phyloP scores from a whole-genome alignment of 257 asterid species.

The Eustoma russellianum region DNA sequence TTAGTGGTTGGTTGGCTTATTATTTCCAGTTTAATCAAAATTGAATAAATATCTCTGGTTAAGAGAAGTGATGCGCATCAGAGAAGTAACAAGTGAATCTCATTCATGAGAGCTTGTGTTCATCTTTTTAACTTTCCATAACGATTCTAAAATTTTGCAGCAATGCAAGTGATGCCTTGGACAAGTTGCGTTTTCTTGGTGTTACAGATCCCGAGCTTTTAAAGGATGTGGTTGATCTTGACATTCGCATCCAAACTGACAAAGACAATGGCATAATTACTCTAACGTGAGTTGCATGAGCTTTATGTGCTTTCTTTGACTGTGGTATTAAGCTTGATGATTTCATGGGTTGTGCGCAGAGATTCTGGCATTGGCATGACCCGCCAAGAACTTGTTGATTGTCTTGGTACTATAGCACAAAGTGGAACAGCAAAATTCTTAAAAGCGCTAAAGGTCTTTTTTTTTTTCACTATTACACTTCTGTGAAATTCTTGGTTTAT shows the following conservation, averaged over 20 bases:
- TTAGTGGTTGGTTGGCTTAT: not conserved
- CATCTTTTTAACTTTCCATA: constrained; percentile 3
- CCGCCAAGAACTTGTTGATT: constrained; percentile 79
- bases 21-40: not conserved
- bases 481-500: not conserved
- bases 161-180: constrained; percentile 99
- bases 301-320: constrained; percentile 2
- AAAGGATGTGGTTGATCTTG: constrained; percentile 74
- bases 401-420: constrained; percentile 97
- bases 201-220: constrained; percentile 75
- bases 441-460: constrained; percentile 70
- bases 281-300: constrained; percentile 43
- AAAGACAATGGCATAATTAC: constrained; percentile 84
- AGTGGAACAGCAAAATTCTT: constrained; percentile 98
- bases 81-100: not conserved
- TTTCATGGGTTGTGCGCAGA: constrained; percentile 29
- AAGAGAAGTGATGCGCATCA: too few species aligned
- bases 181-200: constrained; percentile 92
- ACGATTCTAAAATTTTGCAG: constrained; percentile 27
- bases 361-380: constrained; percentile 99
- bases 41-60: not conserved
- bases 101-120: not conserved
- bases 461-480: not conserved
- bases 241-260: constrained; percentile 77
- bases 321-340: constrained; percentile 9